phyloP scores from a whole-genome alignment of 1,139 yeast genomes.

The Sugiyamaella novakii region DNA sequence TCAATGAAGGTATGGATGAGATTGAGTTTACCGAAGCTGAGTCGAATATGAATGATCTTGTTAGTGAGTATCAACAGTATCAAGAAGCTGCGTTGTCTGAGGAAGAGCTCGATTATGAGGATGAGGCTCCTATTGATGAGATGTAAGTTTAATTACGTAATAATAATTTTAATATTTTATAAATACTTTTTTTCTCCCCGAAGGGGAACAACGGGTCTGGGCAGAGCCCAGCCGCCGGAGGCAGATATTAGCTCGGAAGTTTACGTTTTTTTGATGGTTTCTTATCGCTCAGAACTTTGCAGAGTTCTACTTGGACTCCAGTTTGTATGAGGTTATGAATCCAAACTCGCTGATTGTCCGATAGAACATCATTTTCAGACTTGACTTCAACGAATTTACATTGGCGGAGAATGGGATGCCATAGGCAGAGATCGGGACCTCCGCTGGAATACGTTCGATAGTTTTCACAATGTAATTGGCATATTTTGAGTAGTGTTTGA shows the following conservation, averaged over 20 bases:
- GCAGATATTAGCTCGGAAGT: neutral
- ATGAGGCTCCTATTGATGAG: slow-evolving; percentile 34
- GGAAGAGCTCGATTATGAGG: slow-evolving; percentile 50
- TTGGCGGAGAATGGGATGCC: slow-evolving; percentile 32
- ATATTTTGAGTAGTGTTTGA: slow-evolving; percentile 31
- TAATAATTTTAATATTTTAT: slow-evolving; percentile 17
- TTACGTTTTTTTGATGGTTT: slow-evolving; percentile 3
- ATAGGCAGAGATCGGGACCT: slow-evolving; percentile 44
- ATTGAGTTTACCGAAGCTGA: slow-evolving; percentile 91
- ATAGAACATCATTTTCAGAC: slow-evolving; percentile 43
- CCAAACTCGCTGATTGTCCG: slow-evolving; percentile 46
- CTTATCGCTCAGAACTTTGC: slow-evolving; percentile 34
- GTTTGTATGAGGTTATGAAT: slow-evolving; percentile 38
- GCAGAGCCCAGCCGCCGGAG: slow-evolving; percentile 17
- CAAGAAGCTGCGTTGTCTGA: slow-evolving; percentile 81
- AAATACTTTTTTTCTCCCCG: too few relatives aligned
- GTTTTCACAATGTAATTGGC: slow-evolving; percentile 36
- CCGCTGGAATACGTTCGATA: slow-evolving; percentile 41
- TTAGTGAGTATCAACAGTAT: slow-evolving; percentile 88
- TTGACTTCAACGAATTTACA: slow-evolving; percentile 43
- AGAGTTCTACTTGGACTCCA: slow-evolving; percentile 42
- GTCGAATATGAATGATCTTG: slow-evolving; percentile 81
- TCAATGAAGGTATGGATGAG: slow-evolving; percentile 94
- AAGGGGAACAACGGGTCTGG: too few relatives aligned
- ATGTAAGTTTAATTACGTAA: slow-evolving; percentile 15